phyloP scores from a whole-genome alignment of 208 protist genomes.

The Crithidia sp. region DNA sequence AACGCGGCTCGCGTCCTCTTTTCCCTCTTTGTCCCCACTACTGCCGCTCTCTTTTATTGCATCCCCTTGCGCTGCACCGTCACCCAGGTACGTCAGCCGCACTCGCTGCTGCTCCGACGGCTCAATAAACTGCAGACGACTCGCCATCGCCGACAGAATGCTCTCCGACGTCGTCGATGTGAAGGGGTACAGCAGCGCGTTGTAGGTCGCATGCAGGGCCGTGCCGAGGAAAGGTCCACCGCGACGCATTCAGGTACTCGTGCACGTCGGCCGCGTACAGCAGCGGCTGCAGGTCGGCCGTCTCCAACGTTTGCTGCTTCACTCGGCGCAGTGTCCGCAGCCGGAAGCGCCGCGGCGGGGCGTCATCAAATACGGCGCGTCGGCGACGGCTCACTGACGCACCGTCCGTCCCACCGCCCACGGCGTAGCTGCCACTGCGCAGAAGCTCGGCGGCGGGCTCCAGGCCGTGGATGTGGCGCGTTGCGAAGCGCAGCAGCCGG shows the following conservation, averaged over 20 bases:
- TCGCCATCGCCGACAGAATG: slow-evolving; percentile 45
- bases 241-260: slow-evolving; percentile 43
- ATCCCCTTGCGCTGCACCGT: background rate
- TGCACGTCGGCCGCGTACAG: slow-evolving; percentile 71
- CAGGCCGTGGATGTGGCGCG: slow-evolving; percentile 17
- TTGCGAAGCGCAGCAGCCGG: slow-evolving; percentile 37
- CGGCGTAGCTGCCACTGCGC: slow-evolving; percentile 19
- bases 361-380: slow-evolving; percentile 23
- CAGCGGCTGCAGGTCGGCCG: slow-evolving; percentile 58
- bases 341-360: slow-evolving; percentile 18
- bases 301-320: slow-evolving; percentile 47
- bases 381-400: background rate
- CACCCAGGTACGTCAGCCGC: background rate
- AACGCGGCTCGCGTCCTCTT: background rate
- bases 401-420: background rate
- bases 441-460: slow-evolving; percentile 33
- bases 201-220: slow-evolving; percentile 27
- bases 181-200: slow-evolving; percentile 65
- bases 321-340: slow-evolving; percentile 42
- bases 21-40: background rate
- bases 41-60: background rate
- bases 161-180: slow-evolving; percentile 57
- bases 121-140: slow-evolving; percentile 32
- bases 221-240: slow-evolving; percentile 41
- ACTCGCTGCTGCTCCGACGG: background rate